A percentile compares a stretch with the other conserved stretches of the same genome.
Conservation (phyloP, 805 yeast genomes). For the Teunomyces cretensis region DNA sequence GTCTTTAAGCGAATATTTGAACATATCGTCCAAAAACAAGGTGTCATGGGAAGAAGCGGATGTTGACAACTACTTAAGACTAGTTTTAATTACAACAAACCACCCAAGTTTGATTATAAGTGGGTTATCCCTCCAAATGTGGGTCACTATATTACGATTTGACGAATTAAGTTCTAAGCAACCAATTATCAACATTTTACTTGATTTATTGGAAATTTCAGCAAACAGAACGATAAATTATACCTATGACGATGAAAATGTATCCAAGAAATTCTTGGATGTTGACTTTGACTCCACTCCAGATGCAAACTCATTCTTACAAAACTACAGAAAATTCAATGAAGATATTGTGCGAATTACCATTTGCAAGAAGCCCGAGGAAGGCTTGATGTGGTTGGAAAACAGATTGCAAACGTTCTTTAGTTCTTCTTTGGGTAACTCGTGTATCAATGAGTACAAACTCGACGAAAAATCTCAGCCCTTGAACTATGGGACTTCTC, state of each 20-base stretch:
- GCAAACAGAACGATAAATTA: slow-evolving; percentile 78
- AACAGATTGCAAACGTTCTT: slow-evolving; percentile 70
- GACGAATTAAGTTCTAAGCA: slow-evolving; percentile 66
- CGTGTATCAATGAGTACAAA: slow-evolving; percentile 54
- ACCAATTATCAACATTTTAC: slow-evolving; percentile 55
- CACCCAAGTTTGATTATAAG: slow-evolving; percentile 88
- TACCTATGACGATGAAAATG: slow-evolving; percentile 62
- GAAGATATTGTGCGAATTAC: slow-evolving; percentile 90
- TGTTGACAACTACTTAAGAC: slow-evolving; percentile 62
- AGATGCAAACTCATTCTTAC: slow-evolving; percentile 73
- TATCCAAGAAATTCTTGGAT: slow-evolving; percentile 66
- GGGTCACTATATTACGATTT: slow-evolving; percentile 86
- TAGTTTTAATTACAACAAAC: slow-evolving; percentile 77
- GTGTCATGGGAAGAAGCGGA: slow-evolving; percentile 58
- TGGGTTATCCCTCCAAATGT: slow-evolving; percentile 86
- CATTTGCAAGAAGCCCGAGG: slow-evolving; percentile 81
- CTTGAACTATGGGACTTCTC: slow-evolving; percentile 73
- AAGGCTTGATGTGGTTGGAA: slow-evolving; percentile 80
- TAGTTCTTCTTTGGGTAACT: slow-evolving; percentile 63
- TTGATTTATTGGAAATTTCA: slow-evolving; percentile 70
- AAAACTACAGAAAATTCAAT: slow-evolving; percentile 76
- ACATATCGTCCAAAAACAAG: slow-evolving; percentile 42
- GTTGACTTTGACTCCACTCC: slow-evolving; percentile 86
- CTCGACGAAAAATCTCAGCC: slow-evolving; percentile 64
- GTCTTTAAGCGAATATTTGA: slow-evolving; percentile 76